These are phyloP conservation scores for Xylaria nigripes DNA, from an alignment of 495 filamentous ascomycete species.

Conservation along the genomic window DNA sequence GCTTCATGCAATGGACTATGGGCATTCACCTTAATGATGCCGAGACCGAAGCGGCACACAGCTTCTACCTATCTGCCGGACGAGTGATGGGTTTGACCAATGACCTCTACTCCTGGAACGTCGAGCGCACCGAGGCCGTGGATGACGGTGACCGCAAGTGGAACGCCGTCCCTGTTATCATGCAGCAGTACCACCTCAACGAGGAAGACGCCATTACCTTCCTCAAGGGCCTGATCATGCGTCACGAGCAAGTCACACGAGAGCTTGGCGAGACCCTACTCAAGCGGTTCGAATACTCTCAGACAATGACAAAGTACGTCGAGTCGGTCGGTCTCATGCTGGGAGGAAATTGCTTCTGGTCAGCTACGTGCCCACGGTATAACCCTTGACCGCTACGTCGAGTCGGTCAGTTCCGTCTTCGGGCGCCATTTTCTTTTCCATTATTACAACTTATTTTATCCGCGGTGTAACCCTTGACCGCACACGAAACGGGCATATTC, in stretches of 20 bases:
- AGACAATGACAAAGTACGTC: conserved; percentile 6
- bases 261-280: conserved; percentile 5
- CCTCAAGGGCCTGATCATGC: conserved; percentile 3
- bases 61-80: conserved; percentile 11
- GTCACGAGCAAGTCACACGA: conserved; percentile 8
- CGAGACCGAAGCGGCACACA: conserved; percentile 9
- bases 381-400: conserved; percentile 1
- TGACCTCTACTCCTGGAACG: conserved; percentile 13
- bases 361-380: conserved; percentile 8
- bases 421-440: neutral
- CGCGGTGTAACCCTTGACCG: neutral
- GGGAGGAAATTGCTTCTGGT: conserved; percentile 13
- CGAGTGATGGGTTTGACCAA: conserved; percentile 12
- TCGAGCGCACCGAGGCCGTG: conserved; percentile 9
- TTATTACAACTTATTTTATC: neutral
- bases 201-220: conserved; percentile 6
- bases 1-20: conserved; percentile 14
- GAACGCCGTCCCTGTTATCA: conserved; percentile 13
- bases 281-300: conserved; percentile 4
- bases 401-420: neutral
- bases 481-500: neutral
- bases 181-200: conserved; percentile 9
- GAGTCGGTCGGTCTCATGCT: conserved; percentile 10
- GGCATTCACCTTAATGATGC: conserved; percentile 9
- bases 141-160: conserved; percentile 8